A percentile compares a stretch with the other conserved stretches of the same genome.
These are phyloP conservation scores for Chlorella sp. DNA, from an alignment of 139 green algal genomes.

Conservation along the genomic window DNA sequence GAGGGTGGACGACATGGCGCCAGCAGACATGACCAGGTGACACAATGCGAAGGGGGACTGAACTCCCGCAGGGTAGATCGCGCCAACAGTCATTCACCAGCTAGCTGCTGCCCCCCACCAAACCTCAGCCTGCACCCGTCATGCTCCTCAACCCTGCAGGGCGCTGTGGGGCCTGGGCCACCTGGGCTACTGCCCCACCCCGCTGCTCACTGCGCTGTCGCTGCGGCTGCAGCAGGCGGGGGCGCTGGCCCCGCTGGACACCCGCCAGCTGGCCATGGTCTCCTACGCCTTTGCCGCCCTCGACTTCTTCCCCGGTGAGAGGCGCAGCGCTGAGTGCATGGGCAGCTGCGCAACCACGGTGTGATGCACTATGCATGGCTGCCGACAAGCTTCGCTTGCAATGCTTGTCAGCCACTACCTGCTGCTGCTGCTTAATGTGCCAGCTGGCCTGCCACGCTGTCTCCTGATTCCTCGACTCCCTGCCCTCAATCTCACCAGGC, in stretches of 20 bases:
- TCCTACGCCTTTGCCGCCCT: constrained; percentile 22
- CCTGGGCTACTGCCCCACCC: background rate
- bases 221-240: constrained; percentile 8
- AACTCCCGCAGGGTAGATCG: too few relatives aligned
- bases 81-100: too few relatives aligned
- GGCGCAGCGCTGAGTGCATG: too few relatives aligned
- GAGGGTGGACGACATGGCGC: background rate
- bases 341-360: too few relatives aligned
- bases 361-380: too few relatives aligned
- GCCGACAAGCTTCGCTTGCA: too few relatives aligned
- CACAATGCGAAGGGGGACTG: too few relatives aligned
- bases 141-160: too few relatives aligned
- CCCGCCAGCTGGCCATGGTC: constrained; percentile 27
- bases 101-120: too few relatives aligned
- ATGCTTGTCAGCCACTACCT: too few relatives aligned
- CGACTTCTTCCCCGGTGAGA: constrained; percentile 35
- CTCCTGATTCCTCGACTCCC: background rate
- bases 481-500: constrained; percentile 12
- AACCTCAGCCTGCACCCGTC: too few relatives aligned
- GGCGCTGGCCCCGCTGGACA: background rate
- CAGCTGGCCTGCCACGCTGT: background rate
- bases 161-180: constrained; percentile 29
- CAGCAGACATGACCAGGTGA: constrained; percentile 18
- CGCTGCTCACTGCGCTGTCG: background rate
- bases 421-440: background rate